Conservation (phyloP, 805 yeast species). For the Wickerhamiella occidentalis region DNA sequence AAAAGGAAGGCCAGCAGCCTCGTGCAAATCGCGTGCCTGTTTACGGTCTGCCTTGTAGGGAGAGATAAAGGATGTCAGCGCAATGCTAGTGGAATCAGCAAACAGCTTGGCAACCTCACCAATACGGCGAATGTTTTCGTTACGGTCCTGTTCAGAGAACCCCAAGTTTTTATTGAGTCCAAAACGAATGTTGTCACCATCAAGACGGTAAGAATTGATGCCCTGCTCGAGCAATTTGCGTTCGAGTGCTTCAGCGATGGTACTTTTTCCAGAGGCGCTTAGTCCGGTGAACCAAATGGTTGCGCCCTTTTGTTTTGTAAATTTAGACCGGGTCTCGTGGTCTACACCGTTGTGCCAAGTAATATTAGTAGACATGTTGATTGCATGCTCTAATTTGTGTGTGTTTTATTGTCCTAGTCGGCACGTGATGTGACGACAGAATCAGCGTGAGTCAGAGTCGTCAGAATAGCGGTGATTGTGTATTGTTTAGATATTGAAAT, state of each 20-base stretch:
- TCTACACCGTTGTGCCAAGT: conserved; percentile 92
- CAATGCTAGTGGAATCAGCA: conserved; percentile 81
- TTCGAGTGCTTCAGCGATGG: conserved; percentile 90
- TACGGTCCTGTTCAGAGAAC: conserved; percentile 79
- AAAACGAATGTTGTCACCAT: conserved; percentile 85
- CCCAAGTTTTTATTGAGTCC: conserved; percentile 94
- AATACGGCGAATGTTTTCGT: conserved; percentile 89
- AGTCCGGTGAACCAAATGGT: conserved; percentile 94
- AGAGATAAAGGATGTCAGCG: conserved; percentile 84
- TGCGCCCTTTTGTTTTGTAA: conserved; percentile 72
- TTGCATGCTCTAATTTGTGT: neutral
- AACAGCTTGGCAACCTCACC: conserved; percentile 89
- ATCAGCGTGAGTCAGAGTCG: neutral
- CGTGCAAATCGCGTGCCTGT: conserved; percentile 75
- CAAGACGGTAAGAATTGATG: conserved; percentile 71
- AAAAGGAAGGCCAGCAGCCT: conserved; percentile 62
- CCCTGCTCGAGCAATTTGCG: conserved; percentile 61
- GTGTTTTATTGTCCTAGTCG: neutral
- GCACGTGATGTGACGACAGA: conserved; percentile 8
- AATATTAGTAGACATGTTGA: conserved; percentile 78
- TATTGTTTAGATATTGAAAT: too few relatives aligned
- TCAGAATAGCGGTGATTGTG: too few relatives aligned
- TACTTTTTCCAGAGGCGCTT: conserved; percentile 89
- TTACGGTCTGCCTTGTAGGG: conserved; percentile 81
- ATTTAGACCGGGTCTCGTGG: conserved; percentile 60